These are phyloP conservation scores for Aspergillus wentii DNA, from an alignment of 495 filamentous ascomycete genomes.

Conservation along the genomic window DNA sequence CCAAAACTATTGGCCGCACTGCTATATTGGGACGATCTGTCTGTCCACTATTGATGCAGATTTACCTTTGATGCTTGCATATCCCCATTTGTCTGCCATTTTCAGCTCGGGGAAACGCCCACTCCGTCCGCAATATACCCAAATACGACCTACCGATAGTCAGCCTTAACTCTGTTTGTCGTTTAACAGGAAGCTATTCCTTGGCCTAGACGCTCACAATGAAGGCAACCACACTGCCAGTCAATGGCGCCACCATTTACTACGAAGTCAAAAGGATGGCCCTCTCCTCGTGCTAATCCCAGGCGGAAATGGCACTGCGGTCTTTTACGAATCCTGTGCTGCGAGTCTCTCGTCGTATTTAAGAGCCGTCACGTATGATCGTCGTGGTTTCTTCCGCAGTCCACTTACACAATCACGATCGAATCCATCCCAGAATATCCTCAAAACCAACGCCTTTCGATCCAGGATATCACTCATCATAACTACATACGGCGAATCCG, in stretches of 20 bases:
- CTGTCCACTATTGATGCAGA: too few relatives aligned
- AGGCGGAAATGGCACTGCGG: slow-evolving; percentile 1
- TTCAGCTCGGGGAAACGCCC: too few relatives aligned
- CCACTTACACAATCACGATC: background rate
- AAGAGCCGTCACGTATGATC: slow-evolving; percentile 6
- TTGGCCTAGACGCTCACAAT: too few relatives aligned
- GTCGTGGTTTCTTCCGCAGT: slow-evolving; percentile 6
- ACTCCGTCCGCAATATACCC: too few relatives aligned
- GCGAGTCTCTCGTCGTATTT: slow-evolving; percentile 1
- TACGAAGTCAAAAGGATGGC: slow-evolving; percentile 7
- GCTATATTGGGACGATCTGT: too few relatives aligned
- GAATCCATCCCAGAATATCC: background rate
- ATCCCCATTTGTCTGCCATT: too few relatives aligned
- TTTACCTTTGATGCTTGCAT: too few relatives aligned
- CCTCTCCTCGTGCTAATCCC: slow-evolving; percentile 7
- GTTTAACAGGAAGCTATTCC: too few relatives aligned
- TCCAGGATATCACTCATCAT: background rate
- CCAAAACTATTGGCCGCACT: too few relatives aligned
- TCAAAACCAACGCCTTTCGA: background rate
- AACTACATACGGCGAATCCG: background rate
- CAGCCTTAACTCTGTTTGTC: too few relatives aligned
- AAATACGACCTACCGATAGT: too few relatives aligned
- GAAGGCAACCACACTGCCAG: too few relatives aligned
- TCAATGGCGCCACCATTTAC: slow-evolving; percentile 3
- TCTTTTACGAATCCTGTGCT: slow-evolving; percentile 4